Evolutionary conservation across 768 basidiomycete genomes (phyloP).

Genomic region (Termitomyces sp.): DNA sequence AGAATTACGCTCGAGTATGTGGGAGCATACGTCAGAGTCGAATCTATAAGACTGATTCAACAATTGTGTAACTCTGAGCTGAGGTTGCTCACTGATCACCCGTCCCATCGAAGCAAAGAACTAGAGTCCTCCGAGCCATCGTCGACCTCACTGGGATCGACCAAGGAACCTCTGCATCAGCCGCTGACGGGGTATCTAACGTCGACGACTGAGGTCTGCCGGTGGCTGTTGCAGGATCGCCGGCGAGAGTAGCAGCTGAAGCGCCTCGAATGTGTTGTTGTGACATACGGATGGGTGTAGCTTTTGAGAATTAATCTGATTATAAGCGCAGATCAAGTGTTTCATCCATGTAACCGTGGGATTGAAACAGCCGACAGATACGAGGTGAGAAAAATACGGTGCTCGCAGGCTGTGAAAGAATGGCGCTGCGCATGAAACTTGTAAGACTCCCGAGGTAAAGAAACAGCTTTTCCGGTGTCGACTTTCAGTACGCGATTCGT

Average conservation of each 20-base stretch:
- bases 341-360: constrained; percentile 25
- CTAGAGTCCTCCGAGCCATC: constrained; percentile 29
- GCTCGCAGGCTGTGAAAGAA: too few relatives aligned
- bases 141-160: constrained; percentile 3
- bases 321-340: constrained; percentile 27
- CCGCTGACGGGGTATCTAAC: not conserved
- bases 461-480: too few relatives aligned
- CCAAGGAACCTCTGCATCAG: not conserved
- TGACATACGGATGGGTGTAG: not conserved
- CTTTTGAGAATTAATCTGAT: constrained; percentile 19
- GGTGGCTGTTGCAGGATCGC: constrained; percentile 2
- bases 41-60: constrained; percentile 9
- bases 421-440: too few relatives aligned
- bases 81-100: constrained; percentile 23
- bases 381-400: too few relatives aligned
- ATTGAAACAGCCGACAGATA: too few relatives aligned
- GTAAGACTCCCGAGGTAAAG: too few relatives aligned
- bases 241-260: not conserved
- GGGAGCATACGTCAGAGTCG: constrained; percentile 16
- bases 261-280: not conserved
- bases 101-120: constrained; percentile 41
- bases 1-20: too few relatives aligned
- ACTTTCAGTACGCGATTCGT: too few relatives aligned
- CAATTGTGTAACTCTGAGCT: not conserved
- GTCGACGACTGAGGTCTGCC: constrained; percentile 2